Percentiles rank a stretch among this genome's conserved stretches.
phyloP scores from a whole-genome alignment of 176 grass and related monocot species.

The Aegilops sharonensis region DNA sequence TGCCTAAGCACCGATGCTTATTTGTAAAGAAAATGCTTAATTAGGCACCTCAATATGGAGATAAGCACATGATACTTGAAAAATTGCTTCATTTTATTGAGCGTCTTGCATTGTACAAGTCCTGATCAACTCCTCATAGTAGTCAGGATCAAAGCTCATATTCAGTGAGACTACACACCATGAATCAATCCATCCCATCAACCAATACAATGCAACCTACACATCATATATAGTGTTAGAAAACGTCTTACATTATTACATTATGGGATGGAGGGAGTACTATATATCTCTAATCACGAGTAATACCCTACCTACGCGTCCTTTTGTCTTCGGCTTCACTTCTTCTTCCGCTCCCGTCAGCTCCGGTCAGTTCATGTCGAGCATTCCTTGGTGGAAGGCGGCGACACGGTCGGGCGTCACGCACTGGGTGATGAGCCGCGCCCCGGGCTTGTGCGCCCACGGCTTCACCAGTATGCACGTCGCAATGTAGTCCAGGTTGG shows the following conservation, averaged over 20 bases:
- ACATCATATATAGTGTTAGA: too few relatives aligned
- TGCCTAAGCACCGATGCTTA: too few relatives aligned
- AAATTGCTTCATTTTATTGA: too few relatives aligned
- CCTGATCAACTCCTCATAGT: conserved; percentile 19
- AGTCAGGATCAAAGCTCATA: conserved; percentile 25
- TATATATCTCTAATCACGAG: neutral
- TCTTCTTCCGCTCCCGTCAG: conserved; percentile 37
- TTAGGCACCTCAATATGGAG: too few relatives aligned
- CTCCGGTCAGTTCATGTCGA: conserved; percentile 46
- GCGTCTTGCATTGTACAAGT: too few relatives aligned
- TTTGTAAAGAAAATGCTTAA: too few relatives aligned
- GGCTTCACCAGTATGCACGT: conserved; percentile 90
- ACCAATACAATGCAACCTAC: neutral
- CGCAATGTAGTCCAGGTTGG: conserved; percentile 86
- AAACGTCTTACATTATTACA: too few relatives aligned
- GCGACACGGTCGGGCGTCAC: conserved; percentile 58
- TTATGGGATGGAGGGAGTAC: too few relatives aligned
- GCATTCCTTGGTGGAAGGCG: conserved; percentile 70
- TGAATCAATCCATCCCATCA: neutral
- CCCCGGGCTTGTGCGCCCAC: conserved; percentile 62
- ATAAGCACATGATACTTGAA: too few relatives aligned
- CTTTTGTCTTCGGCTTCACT: conserved; percentile 54
- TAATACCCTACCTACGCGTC: neutral
- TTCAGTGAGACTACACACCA: conserved; percentile 24
- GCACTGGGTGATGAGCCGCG: conserved; percentile 81